Evolutionary conservation across 345 rosid species (phyloP), one percentile per base, ranked within the genome.

Genomic region (Lepidium aucheri): DNA sequence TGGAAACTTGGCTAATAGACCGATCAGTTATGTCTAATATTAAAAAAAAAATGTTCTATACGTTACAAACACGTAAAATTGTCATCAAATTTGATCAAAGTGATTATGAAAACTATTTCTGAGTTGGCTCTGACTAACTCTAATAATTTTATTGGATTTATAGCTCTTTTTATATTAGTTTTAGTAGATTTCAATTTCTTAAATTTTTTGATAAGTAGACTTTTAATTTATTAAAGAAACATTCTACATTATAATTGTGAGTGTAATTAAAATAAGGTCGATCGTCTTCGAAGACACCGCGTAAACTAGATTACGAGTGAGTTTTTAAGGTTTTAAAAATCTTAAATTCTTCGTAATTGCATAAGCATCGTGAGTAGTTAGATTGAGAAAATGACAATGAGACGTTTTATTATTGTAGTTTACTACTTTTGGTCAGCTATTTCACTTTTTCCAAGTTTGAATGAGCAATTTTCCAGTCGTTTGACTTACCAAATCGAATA

Each of bases 221-320:
- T 8, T 54, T 14, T 30, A 52, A 8, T 53, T n/a, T 13, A n/a
- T n/a, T 7, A 7, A 28, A 30, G 56, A 52, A 8, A 14, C 1
- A 9, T 30, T 51, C 56, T 22, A 51, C 36, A 51, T 24, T 51
- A 13, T 36, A 51, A 51, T 1, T 8, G 7, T 52, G 26, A 26
- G n/a, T 7, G 44, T n/a, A 40, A 6, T 13, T 13, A 5, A 40
- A 40, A 13, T 40, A 40, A 6, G 7, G 17, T 64, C 38, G 13
- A 15, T 54, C 60, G 50, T 65, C 43, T 53, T 33, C 53, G 70
- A 22, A 53, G 53, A 66, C 36, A 66, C 70, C 62, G 70, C 62
- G 70, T 43, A 43, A 32, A 13, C n/a, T 30, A 33, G 62, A 43
- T 8, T 43, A 55, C 13, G 22, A 24, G 30, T 45, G 46, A 44